Percentiles rank a stretch among this genome's conserved stretches.
Evolutionary conservation across 768 basidiomycete species (phyloP).

Genomic region (Chiua virens): DNA sequence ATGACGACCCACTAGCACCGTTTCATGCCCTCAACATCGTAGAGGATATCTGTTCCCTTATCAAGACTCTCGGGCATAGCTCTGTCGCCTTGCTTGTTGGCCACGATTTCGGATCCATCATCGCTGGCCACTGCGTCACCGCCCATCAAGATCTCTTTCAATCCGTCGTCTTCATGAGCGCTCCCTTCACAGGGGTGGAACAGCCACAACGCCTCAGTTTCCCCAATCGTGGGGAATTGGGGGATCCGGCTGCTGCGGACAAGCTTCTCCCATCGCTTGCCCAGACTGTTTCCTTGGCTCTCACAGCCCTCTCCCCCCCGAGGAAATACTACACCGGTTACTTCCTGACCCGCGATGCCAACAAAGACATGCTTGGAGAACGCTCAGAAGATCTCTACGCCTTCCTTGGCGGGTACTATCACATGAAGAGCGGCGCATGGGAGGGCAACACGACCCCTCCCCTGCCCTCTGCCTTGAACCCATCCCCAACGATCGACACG

Average conservation of each 20-base stretch:
- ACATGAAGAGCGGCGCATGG: conserved; percentile 62
- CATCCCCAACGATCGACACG: conserved; percentile 19
- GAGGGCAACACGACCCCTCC: conserved; percentile 39
- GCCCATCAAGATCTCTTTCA: conserved; percentile 56
- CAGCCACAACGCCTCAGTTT: conserved; percentile 18
- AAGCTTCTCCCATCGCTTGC: conserved; percentile 8
- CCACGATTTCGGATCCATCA: conserved; percentile 57
- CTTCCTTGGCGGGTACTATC: conserved; percentile 31
- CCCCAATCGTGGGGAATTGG: conserved; percentile 1
- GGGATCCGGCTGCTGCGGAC: conserved; percentile 6
- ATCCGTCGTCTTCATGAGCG: conserved; percentile 59
- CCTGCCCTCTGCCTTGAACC: conserved; percentile 31
- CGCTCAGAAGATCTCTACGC: conserved; percentile 15
- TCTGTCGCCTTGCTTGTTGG: conserved; percentile 53
- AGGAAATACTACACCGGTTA: conserved; percentile 60
- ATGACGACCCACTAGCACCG: conserved; percentile 49
- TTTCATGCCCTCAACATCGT: conserved; percentile 52
- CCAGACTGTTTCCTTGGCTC: conserved; percentile 10
- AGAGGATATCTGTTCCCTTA: conserved; percentile 52
- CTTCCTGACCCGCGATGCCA: conserved; percentile 46
- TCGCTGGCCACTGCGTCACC: conserved; percentile 55
- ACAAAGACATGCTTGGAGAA: conserved; percentile 40
- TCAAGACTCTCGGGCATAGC: conserved; percentile 49
- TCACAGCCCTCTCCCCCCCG: conserved; percentile 47
- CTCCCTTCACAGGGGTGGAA: conserved; percentile 51